Evolutionary conservation across 2,329 filamentous ascomycete species (phyloP), one percentile per base, ranked within the genome.

Genomic region (Penicillium sp.): DNA sequence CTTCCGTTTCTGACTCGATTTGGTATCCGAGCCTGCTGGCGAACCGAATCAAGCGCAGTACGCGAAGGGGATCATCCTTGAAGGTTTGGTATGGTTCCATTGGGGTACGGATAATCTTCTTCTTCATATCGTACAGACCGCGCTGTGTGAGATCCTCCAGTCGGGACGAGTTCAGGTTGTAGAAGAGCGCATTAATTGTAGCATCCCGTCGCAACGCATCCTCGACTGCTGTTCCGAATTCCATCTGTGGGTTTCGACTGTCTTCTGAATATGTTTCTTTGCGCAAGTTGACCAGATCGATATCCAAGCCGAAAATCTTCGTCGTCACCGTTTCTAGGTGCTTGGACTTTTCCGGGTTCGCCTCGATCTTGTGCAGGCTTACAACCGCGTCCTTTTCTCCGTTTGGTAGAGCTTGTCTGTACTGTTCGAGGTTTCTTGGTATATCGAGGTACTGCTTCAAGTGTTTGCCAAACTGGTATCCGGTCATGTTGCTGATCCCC

Each of bases 261-360:
- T 93, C 83, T n/a, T 89, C 85, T 0, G 84, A 81, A 61, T 97
- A 97, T 0, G 86, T 91, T 72, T 97, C 93, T 66, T 90, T 95
- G 40, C 92, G 81, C 41, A 97, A 75, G 66, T 97, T 98, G 60
- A 98, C 93, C 64, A 98, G 84, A 66, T 98, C 92, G 42, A 96
- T 81, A 64, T 97, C 92, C 42, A 95, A 78, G 0, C 87, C 89
- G 63, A 95, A 84, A 50, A 97, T 83, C 57, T 80, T 87, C 23
- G 88, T 89, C 8, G 89, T 95, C 42, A 89, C 88, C 0, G 92
- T 97, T 71, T 95, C 92, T 12, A 97, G 80, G 66, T 97, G 89
- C 72, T 97, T 97, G 18, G 90, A 95, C 73, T 95, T 96, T 63
- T 96, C 90, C 0, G 91, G 92, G 67, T 97, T 97, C 49, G 86